A percentile compares a stretch with the other conserved stretches of the same genome.
Evolutionary conservation across 2,329 filamentous ascomycete species (phyloP).

Genomic region (Trichoderma arundinaceum): DNA sequence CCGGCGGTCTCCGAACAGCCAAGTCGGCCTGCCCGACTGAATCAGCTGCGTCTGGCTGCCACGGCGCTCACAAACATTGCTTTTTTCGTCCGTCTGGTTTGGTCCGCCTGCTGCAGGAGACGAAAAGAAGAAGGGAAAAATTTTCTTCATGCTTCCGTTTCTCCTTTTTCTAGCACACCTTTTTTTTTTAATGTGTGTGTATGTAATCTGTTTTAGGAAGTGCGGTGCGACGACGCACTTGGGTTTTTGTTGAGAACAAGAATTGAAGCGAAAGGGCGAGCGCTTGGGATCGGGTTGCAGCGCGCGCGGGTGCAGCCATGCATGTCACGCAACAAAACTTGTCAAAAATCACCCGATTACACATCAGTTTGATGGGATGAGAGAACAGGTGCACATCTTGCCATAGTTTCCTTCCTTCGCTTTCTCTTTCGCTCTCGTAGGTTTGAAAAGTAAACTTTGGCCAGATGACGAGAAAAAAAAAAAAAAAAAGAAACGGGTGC

Average conservation of each 20-base stretch:
- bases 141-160: constrained; percentile 4
- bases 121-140: not conserved
- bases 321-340: constrained; percentile 22
- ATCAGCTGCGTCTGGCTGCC: not conserved
- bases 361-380: constrained; percentile 20
- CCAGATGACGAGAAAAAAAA: constrained; percentile 5
- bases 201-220: no score
- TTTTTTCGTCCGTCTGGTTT: no score
- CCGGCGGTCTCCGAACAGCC: constrained; percentile 23
- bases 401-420: not conserved
- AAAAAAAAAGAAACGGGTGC: not conserved
- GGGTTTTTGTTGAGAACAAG: not conserved
- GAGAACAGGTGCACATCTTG: constrained; percentile 23
- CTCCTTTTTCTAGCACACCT: no score
- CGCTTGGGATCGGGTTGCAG: constrained; percentile 18
- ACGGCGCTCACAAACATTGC: no score
- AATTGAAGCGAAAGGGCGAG: not conserved
- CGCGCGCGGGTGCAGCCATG: not conserved
- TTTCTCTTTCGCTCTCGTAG: not conserved
- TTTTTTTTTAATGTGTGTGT: not conserved
- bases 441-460: not conserved
- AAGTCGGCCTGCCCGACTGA: constrained; percentile 23
- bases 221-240: no score
- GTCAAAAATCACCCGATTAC: constrained; percentile 21
- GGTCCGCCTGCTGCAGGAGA: no score